These are phyloP conservation scores for Prunus salicina DNA, from an alignment of 306 rosid genomes.

Conservation along the genomic window DNA sequence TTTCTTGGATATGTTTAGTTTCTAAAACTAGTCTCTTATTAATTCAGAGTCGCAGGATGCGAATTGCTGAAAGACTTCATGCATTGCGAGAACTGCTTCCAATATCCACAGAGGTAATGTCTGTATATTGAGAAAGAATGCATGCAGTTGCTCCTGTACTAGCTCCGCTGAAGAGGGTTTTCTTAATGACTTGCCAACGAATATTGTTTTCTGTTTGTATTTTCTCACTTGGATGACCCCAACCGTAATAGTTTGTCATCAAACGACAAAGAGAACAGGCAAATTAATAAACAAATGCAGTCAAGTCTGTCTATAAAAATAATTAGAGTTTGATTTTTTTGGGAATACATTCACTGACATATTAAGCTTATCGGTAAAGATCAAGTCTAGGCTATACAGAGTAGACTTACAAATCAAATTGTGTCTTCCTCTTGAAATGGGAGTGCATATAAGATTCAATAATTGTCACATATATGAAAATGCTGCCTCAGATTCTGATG, in stretches of 20 bases:
- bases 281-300: no score
- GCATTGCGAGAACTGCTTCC: conserved; percentile 78
- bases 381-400: not conserved
- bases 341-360: not conserved
- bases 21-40: conserved; percentile 13
- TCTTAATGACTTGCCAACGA: no score
- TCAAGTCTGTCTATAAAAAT: not conserved
- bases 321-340: not conserved
- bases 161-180: no score
- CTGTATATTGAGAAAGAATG: not conserved
- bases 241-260: no score
- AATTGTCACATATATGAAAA: not conserved
- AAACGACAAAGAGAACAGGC: no score
- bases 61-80: conserved; percentile 58
- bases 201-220: no score
- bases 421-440: not conserved
- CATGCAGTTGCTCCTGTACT: not conserved
- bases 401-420: not conserved
- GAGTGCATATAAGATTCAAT: no score
- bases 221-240: no score
- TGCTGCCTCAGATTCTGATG: not conserved
- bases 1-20: conserved; percentile 11
- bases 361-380: not conserved
- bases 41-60: conserved; percentile 64
- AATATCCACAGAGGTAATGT: conserved; percentile 55